These are phyloP conservation scores for Caloboletus inedulis DNA, from an alignment of 1,284 basidiomycete genomes.

Conservation along the genomic window DNA sequence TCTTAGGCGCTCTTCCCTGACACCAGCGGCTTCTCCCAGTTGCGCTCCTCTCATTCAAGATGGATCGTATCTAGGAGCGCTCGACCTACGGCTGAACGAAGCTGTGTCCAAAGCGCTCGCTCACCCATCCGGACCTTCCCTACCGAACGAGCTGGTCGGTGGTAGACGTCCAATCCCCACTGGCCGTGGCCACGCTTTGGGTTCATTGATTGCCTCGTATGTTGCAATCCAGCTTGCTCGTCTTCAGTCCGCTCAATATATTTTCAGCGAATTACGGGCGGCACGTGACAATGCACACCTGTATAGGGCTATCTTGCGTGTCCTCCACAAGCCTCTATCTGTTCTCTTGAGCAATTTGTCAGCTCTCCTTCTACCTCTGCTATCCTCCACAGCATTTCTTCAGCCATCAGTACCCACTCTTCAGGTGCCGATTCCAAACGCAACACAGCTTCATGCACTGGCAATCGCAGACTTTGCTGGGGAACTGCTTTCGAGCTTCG, in stretches of 20 bases:
- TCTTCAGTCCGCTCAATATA: constrained; percentile 6
- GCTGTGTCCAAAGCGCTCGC: constrained; percentile 73
- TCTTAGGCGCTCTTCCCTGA: constrained; percentile 48
- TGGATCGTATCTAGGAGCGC: constrained; percentile 72
- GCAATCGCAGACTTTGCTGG: constrained; percentile 64
- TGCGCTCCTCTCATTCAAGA: constrained; percentile 61
- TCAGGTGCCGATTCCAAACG: constrained; percentile 51
- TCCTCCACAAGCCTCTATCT: constrained; percentile 70
- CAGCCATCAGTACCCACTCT: constrained; percentile 48
- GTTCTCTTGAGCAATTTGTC: constrained; percentile 70
- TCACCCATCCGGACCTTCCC: constrained; percentile 54
- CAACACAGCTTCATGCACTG: constrained; percentile 69
- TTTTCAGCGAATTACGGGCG: constrained; percentile 63
- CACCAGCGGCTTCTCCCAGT: constrained; percentile 35
- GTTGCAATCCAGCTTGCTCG: constrained; percentile 29
- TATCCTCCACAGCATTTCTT: constrained; percentile 62
- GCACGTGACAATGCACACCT: constrained; percentile 61
- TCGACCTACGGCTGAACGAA: constrained; percentile 73
- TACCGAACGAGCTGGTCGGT: constrained; percentile 48
- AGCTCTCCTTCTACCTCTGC: constrained; percentile 57
- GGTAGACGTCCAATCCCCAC: constrained; percentile 67
- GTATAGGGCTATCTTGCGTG: constrained; percentile 65
- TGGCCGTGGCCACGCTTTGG: constrained; percentile 64
- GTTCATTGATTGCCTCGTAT: constrained; percentile 65
- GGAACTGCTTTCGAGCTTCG: constrained; percentile 67